A percentile compares a stretch with the other conserved stretches of the same genome.
Evolutionary conservation across 2,329 filamentous ascomycete genomes (phyloP).

Genomic region (Dothistroma septosporum): DNA sequence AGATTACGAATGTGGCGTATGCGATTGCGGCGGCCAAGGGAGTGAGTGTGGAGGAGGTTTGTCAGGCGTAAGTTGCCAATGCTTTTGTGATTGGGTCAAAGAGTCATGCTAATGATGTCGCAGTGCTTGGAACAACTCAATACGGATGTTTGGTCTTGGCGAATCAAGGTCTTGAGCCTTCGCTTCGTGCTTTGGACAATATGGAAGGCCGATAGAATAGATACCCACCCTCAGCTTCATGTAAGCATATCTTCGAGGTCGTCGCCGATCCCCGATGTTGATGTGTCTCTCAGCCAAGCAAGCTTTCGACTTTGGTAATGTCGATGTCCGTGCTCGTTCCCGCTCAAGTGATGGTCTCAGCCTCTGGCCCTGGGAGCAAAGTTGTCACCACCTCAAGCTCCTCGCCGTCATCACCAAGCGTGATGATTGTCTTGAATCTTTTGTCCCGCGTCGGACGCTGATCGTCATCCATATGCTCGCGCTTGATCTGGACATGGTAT

Average conservation of each 20-base stretch:
- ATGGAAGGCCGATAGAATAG: not conserved
- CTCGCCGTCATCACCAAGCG: not conserved
- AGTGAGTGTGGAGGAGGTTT: conserved; percentile 73
- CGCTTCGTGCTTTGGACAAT: not conserved
- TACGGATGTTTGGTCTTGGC: conserved; percentile 71
- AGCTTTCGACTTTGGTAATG: not conserved
- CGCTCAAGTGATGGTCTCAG: not conserved
- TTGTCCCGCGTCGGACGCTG: not conserved
- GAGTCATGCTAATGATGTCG: conserved; percentile 22
- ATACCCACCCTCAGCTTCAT: not conserved
- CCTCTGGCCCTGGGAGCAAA: not conserved
- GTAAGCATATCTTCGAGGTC: not conserved
- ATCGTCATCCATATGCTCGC: not conserved
- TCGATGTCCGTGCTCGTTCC: not conserved
- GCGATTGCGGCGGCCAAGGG: conserved; percentile 84
- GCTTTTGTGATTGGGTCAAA: conserved; percentile 16
- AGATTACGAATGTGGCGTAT: conserved; percentile 80
- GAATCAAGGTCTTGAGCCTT: conserved; percentile 31
- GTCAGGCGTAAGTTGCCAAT: conserved; percentile 60
- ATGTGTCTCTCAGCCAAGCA: not conserved
- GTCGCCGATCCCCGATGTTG: not conserved
- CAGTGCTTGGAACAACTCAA: conserved; percentile 74
- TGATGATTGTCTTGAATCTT: not conserved
- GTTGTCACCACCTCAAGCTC: not conserved
- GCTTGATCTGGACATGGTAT: not conserved